Conservation (phyloP, 1,139 yeast genomes). For the Chernovozyma aurita region DNA sequence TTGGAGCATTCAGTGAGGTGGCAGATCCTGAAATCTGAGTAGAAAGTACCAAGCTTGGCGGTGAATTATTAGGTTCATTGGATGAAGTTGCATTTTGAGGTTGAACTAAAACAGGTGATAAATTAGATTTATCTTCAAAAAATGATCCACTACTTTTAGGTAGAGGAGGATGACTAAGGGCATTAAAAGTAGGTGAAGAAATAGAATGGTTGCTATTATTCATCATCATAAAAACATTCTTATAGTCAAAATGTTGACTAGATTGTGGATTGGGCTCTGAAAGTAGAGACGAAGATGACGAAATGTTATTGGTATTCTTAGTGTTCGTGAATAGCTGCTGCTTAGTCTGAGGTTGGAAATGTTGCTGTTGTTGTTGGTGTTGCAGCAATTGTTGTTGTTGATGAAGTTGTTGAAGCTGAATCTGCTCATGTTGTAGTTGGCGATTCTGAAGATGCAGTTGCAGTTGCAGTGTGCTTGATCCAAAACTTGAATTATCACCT, state of each 20-base stretch:
- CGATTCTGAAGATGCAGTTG: background rate
- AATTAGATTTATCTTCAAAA: conserved; percentile 10
- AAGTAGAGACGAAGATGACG: conserved; percentile 5
- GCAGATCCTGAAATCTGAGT: conserved; percentile 12
- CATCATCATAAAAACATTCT: conserved; percentile 13
- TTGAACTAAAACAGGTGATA: conserved; percentile 17
- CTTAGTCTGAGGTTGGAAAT: conserved; percentile 1
- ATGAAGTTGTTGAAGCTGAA: conserved; percentile 10
- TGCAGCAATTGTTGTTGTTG: conserved; percentile 11
- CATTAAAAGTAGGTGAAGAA: conserved; percentile 15
- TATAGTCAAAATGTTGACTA: conserved; percentile 7
- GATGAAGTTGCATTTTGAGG: conserved; percentile 9
- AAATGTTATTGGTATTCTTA: conserved; percentile 3
- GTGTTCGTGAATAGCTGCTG: background rate
- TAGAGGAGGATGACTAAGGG: conserved; percentile 7
- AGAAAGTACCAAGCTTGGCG: conserved; percentile 23
- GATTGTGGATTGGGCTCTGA: conserved; percentile 5
- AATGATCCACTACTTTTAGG: conserved; percentile 9
- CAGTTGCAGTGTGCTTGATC: background rate
- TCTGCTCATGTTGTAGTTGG: conserved; percentile 9
- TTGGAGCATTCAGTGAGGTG: conserved; percentile 6
- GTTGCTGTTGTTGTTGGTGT: conserved; percentile 8
- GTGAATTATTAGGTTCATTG: conserved; percentile 16
- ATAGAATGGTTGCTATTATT: conserved; percentile 18
- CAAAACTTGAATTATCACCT: too few species aligned